Evolutionary conservation across 2,329 filamentous ascomycete genomes (phyloP).

Genomic region (Talaromyces sp.): DNA sequence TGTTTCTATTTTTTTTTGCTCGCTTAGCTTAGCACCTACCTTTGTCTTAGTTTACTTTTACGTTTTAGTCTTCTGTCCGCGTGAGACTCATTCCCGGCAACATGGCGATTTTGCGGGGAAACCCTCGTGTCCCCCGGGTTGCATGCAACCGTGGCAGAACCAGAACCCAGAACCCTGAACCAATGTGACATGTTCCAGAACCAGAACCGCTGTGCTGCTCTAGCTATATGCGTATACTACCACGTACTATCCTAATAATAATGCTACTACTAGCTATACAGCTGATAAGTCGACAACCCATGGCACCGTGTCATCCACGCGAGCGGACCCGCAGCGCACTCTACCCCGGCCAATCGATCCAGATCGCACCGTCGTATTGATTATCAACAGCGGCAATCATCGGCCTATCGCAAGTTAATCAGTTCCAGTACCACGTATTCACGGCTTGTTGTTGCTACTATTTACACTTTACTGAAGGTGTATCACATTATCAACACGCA

Average conservation of each 20-base stretch:
- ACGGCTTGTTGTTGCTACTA: no score
- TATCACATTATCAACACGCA: not conserved
- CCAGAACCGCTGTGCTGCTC: not conserved
- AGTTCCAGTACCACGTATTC: not conserved
- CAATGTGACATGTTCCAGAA: not conserved
- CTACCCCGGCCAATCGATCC: not conserved
- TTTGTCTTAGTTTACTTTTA: not conserved
- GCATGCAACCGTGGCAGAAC: not conserved
- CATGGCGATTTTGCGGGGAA: not conserved
- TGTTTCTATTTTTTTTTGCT: not conserved
- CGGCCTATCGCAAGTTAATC: not conserved
- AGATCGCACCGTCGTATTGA: not conserved
- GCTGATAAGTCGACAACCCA: no score
- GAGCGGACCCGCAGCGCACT: not conserved
- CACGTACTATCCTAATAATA: no score
- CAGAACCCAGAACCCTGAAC: no score
- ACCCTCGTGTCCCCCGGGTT: not conserved
- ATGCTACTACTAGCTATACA: no score
- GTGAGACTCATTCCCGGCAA: not conserved
- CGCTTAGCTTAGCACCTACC: not conserved
- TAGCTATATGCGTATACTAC: no score
- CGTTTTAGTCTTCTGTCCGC: not conserved
- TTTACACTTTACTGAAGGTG: not conserved
- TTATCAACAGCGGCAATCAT: not conserved
- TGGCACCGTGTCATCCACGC: not conserved